Conservation (phyloP, 352 stramenopile genomes). For the Phytophthora sojae region DNA sequence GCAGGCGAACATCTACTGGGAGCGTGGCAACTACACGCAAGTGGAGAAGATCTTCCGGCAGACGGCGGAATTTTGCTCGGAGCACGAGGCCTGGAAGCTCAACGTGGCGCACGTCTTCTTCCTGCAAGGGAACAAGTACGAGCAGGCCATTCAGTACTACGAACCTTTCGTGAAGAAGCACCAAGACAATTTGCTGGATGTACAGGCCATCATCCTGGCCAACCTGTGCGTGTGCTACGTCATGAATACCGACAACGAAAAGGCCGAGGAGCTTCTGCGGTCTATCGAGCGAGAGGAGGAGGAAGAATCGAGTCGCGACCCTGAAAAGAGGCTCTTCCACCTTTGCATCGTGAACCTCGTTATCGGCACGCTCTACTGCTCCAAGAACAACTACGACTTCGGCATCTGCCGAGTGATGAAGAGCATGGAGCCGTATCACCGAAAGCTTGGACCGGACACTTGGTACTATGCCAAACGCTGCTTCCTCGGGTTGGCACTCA, state of each 20-base stretch:
- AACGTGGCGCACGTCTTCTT: slow-evolving; percentile 98
- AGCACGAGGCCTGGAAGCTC: slow-evolving; percentile 96
- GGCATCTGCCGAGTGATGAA: slow-evolving; percentile 95
- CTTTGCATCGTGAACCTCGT: slow-evolving; percentile 98
- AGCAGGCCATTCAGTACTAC: slow-evolving; percentile 94
- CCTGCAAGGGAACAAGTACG: slow-evolving; percentile 92
- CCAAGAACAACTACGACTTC: slow-evolving; percentile 98
- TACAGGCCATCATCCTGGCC: slow-evolving; percentile 96
- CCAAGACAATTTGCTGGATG: slow-evolving; percentile 92
- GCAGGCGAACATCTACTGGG: slow-evolving; percentile 97
- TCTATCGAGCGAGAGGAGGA: slow-evolving; percentile 97
- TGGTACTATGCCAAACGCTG: slow-evolving; percentile 97
- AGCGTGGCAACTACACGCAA: slow-evolving; percentile 96
- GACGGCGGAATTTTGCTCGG: slow-evolving; percentile 95
- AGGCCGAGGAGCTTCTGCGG: slow-evolving; percentile 95
- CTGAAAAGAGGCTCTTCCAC: slow-evolving; percentile 93
- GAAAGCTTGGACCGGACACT: neutral
- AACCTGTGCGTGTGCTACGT: slow-evolving; percentile 98
- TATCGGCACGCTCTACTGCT: slow-evolving; percentile 98
- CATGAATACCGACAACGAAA: slow-evolving; percentile 97
- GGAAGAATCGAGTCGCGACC: slow-evolving; percentile 85
- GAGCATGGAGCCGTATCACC: slow-evolving; percentile 68
- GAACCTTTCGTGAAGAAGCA: slow-evolving; percentile 95
- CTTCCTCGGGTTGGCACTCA: slow-evolving; percentile 89
- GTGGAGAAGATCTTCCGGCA: slow-evolving; percentile 97